Percentiles rank a stretch among this genome's conserved stretches.
Evolutionary conservation across 169 alveolate species (phyloP).

Genomic region (Plasmodium coatneyi): DNA sequence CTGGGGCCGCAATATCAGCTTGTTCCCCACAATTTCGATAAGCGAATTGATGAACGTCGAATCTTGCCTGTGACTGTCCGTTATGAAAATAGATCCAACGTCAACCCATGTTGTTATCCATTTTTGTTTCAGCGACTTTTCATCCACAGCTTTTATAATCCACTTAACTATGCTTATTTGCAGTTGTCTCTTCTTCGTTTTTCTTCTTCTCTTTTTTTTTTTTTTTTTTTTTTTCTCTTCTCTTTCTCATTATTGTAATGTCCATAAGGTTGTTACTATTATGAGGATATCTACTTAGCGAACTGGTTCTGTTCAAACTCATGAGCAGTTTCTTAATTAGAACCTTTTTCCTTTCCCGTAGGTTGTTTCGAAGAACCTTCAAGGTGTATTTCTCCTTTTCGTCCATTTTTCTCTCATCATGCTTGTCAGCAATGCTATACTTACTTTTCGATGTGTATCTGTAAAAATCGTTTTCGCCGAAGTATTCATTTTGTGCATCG

Average conservation of each 20-base stretch:
- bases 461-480: neutral
- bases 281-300: neutral
- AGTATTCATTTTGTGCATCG: neutral
- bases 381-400: neutral
- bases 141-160: constrained; percentile 72
- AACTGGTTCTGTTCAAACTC: constrained; percentile 24
- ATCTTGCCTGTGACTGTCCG: constrained; percentile 32
- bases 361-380: neutral
- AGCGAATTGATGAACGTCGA: constrained; percentile 44
- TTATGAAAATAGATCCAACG: constrained; percentile 65
- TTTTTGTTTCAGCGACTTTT: constrained; percentile 44
- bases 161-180: constrained; percentile 69
- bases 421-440: neutral
- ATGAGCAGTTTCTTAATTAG: neutral
- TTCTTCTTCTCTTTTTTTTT: neutral
- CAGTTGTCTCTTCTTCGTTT: constrained; percentile 19
- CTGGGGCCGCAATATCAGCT: constrained; percentile 28
- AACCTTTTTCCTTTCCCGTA: constrained; percentile 7
- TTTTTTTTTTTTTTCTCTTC: neutral
- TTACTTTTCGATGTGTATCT: neutral
- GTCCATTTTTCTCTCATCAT: neutral
- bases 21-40: constrained; percentile 61
- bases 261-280: neutral
- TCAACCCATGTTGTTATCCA: constrained; percentile 74
- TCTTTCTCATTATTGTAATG: neutral